Percentiles rank a stretch among this genome's conserved stretches.
phyloP scores from a whole-genome alignment of 2,329 filamentous ascomycete species.

The Pleomassaria siparia region DNA sequence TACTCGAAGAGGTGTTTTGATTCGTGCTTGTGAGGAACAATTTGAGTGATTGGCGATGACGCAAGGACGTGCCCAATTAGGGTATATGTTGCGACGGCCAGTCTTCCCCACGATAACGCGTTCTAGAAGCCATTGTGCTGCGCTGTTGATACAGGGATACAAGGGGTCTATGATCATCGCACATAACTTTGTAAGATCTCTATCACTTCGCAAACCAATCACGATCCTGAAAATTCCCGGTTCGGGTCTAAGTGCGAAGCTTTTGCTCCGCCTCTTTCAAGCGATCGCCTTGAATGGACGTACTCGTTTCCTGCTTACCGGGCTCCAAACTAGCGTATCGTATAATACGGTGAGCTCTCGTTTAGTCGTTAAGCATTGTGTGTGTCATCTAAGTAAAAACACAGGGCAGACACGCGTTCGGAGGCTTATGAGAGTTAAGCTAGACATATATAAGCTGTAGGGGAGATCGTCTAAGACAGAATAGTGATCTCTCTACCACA shows the following conservation, averaged over 20 bases:
- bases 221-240: neutral
- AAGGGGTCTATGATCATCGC: neutral
- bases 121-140: neutral
- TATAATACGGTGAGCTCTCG: neutral
- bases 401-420: neutral
- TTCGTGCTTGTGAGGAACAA: neutral
- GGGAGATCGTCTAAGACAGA: too few species aligned
- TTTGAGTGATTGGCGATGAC: neutral
- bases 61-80: neutral
- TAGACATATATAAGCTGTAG: neutral
- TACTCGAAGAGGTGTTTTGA: too few species aligned
- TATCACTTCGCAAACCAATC: neutral
- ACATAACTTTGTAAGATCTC: too few species aligned
- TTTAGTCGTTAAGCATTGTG: neutral
- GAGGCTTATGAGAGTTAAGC: too few species aligned
- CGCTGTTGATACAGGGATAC: neutral
- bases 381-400: slow-evolving; percentile 1
- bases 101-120: neutral
- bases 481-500: too few species aligned
- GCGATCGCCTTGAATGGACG: neutral
- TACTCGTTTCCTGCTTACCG: slow-evolving; percentile 1
- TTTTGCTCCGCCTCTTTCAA: neutral
- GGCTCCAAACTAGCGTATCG: neutral
- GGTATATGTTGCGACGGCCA: neutral
- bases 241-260: neutral